A percentile compares a stretch with the other conserved stretches of the same genome.
Evolutionary conservation across 2,329 filamentous ascomycete species (phyloP).

Genomic region (Pseudocercospora ulei): DNA sequence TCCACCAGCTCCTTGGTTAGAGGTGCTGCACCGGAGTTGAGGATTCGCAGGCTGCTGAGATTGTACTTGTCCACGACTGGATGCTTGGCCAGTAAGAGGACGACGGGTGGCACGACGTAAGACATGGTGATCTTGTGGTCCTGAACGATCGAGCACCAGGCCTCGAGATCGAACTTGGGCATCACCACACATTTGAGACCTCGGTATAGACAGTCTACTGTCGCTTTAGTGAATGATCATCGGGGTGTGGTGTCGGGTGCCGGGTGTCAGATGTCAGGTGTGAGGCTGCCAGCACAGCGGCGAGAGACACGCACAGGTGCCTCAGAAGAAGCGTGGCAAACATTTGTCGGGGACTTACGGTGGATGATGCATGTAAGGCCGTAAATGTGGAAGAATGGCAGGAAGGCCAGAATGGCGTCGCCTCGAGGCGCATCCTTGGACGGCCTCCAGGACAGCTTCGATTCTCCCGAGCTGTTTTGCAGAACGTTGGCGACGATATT

Average conservation of each 20-base stretch:
- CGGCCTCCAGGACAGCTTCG: slow-evolving; percentile 45
- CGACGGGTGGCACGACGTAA: slow-evolving; percentile 76
- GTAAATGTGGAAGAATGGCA: slow-evolving; percentile 90
- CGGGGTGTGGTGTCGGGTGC: too few relatives aligned
- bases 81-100: slow-evolving; percentile 70
- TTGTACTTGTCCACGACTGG: slow-evolving; percentile 72
- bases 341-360: too few relatives aligned
- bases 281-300: too few relatives aligned
- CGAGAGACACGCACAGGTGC: too few relatives aligned
- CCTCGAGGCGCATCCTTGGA: slow-evolving; percentile 45
- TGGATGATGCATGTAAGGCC: slow-evolving; percentile 66
- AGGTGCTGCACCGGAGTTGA: slow-evolving; percentile 81
- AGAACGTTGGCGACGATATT: slow-evolving; percentile 68
- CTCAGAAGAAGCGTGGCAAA: too few relatives aligned
- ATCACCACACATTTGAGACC: slow-evolving; percentile 62
- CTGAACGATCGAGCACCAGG: slow-evolving; percentile 68
- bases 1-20: slow-evolving; percentile 71
- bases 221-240: too few relatives aligned
- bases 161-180: slow-evolving; percentile 70
- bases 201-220: slow-evolving; percentile 53
- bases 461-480: slow-evolving; percentile 37
- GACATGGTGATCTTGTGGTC: slow-evolving; percentile 63
- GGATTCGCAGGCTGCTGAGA: slow-evolving; percentile 64
- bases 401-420: slow-evolving; percentile 64
- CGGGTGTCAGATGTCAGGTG: too few relatives aligned